phyloP scores from a whole-genome alignment of 495 filamentous ascomycete species.

The Podospora bellae-mahoneyi region DNA sequence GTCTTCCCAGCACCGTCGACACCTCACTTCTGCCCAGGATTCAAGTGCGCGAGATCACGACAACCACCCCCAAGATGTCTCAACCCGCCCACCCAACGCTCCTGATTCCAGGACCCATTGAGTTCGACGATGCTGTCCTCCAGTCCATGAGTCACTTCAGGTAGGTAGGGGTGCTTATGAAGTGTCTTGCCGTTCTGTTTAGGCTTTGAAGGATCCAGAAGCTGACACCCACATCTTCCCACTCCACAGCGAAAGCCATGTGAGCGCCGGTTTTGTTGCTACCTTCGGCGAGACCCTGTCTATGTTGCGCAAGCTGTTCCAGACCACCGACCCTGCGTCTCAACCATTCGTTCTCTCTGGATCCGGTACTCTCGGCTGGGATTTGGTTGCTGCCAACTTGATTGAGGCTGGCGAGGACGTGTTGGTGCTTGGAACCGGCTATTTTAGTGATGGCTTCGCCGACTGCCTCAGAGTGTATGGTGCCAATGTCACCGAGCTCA shows the following conservation, averaged over 20 bases:
- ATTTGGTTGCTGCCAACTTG: conserved; percentile 87
- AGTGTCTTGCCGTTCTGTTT: not conserved
- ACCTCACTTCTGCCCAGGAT: conserved; percentile 31
- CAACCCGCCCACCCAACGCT: conserved; percentile 78
- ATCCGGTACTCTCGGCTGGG: conserved; percentile 95
- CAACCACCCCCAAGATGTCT: conserved; percentile 57
- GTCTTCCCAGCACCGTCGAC: conserved; percentile 59
- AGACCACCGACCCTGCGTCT: conserved; percentile 72
- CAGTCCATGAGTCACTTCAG: conserved; percentile 94
- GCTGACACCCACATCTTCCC: conserved; percentile 14
- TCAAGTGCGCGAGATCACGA: conserved; percentile 36
- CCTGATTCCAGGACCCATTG: conserved; percentile 94
- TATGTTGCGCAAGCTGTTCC: conserved; percentile 89
- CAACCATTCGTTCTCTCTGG: conserved; percentile 93
- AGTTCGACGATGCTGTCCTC: conserved; percentile 97
- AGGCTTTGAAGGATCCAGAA: not conserved
- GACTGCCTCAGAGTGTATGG: conserved; percentile 90
- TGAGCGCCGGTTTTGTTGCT: conserved; percentile 80
- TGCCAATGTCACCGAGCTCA: conserved; percentile 81
- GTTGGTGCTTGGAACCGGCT: conserved; percentile 89
- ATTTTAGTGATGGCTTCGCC: conserved; percentile 95
- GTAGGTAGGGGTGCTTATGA: conserved; percentile 39
- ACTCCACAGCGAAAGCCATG: conserved; percentile 76
- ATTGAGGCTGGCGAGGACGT: conserved; percentile 84
- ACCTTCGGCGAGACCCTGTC: conserved; percentile 85